phyloP scores from a whole-genome alignment of 495 filamentous ascomycete species.

The Aspergillus heteromorphus region DNA sequence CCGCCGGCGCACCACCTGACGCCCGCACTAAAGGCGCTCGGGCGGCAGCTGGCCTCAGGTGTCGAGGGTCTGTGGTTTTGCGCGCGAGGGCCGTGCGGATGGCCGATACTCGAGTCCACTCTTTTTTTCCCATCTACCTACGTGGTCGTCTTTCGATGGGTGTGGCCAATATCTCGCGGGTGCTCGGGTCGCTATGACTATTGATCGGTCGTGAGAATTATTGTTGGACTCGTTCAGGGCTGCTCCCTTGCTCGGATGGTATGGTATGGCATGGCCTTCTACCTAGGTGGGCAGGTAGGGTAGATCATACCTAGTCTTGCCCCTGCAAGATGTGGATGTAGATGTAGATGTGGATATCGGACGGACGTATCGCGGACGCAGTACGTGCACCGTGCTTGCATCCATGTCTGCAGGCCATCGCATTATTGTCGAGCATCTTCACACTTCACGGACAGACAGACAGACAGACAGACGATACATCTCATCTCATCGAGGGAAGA shows the following conservation, averaged over 20 bases:
- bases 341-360: not conserved
- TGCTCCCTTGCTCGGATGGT: no score
- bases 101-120: not conserved
- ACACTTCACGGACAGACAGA: no score
- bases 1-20: slow-evolving; percentile 5
- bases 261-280: no score
- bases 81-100: slow-evolving; percentile 11
- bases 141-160: not conserved
- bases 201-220: no score
- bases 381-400: not conserved
- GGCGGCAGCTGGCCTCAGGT: slow-evolving; percentile 8
- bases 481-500: no score
- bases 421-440: not conserved
- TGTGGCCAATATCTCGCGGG: not conserved
- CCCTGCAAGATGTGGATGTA: not conserved
- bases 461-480: no score
- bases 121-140: not conserved
- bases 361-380: not conserved
- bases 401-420: not conserved
- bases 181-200: no score
- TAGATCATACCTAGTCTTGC: no score
- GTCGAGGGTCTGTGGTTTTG: slow-evolving; percentile 6
- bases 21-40: slow-evolving; percentile 5
- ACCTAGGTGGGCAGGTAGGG: no score
- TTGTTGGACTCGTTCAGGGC: no score